Conservation (phyloP, 352 stramenopile genomes). For the Aphanomyces euteiches region DNA sequence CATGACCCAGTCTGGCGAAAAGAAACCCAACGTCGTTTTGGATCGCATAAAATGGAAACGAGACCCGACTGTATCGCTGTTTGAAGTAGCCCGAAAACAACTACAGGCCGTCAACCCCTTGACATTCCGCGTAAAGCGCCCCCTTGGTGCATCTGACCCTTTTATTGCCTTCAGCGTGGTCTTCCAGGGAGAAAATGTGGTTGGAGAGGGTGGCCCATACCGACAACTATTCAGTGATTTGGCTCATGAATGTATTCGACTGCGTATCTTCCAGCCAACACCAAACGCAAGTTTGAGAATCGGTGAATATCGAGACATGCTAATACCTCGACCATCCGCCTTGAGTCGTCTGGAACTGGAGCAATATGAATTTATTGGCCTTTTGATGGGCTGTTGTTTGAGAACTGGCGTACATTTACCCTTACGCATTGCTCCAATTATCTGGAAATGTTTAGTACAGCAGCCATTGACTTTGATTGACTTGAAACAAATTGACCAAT, state of each 20-base stretch:
- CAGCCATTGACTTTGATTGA: slow-evolving; percentile 58
- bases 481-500: slow-evolving; percentile 57
- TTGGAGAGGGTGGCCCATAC: slow-evolving; percentile 73
- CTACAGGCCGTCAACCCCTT: slow-evolving; percentile 46
- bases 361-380: slow-evolving; percentile 75
- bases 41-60: slow-evolving; percentile 47
- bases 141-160: slow-evolving; percentile 66
- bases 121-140: slow-evolving; percentile 60
- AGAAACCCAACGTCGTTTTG: slow-evolving; percentile 63
- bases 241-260: slow-evolving; percentile 53
- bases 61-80: slow-evolving; percentile 59
- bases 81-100: slow-evolving; percentile 60
- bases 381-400: slow-evolving; percentile 74
- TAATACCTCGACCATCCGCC: slow-evolving; percentile 54
- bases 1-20: slow-evolving; percentile 40
- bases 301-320: slow-evolving; percentile 65
- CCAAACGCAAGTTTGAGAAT: slow-evolving; percentile 69
- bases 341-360: slow-evolving; percentile 52
- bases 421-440: slow-evolving; percentile 59
- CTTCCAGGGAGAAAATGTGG: slow-evolving; percentile 73
- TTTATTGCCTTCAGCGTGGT: slow-evolving; percentile 80
- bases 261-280: slow-evolving; percentile 59
- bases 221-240: slow-evolving; percentile 79
- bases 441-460: slow-evolving; percentile 80
- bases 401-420: slow-evolving; percentile 73